Conservation (phyloP, 306 rosid species). For the Fragaria vesca region DNA sequence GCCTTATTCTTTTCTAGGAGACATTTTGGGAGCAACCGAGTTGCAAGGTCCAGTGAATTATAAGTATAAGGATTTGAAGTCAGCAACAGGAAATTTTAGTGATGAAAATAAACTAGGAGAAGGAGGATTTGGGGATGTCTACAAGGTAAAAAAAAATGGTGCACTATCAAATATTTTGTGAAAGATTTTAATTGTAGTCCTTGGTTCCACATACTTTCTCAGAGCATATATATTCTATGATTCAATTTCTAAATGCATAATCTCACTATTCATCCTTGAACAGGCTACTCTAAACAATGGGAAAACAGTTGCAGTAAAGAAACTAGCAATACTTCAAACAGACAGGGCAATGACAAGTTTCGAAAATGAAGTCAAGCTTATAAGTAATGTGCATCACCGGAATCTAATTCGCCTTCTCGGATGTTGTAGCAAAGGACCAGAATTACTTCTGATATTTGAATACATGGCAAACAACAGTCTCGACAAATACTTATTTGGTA, state of each 20-base stretch:
- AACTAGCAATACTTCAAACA: constrained; percentile 41
- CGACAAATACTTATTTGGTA: constrained; percentile 74
- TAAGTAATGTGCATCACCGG: constrained; percentile 71
- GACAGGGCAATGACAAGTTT: constrained; percentile 47
- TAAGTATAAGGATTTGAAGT: constrained; percentile 53
- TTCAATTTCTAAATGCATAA: neutral
- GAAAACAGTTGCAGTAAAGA: constrained; percentile 67
- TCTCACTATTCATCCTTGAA: neutral
- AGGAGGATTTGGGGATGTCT: constrained; percentile 76
- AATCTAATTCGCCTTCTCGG: constrained; percentile 72
- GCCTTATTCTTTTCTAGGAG: constrained; percentile 34
- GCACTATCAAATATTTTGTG: neutral
- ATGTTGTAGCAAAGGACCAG: constrained; percentile 58
- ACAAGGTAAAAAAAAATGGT: constrained; percentile 43
- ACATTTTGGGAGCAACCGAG: constrained; percentile 62
- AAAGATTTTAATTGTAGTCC: neutral
- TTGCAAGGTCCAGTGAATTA: constrained; percentile 58
- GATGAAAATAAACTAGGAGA: constrained; percentile 64
- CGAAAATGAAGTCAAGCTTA: constrained; percentile 65
- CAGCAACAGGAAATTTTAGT: constrained; percentile 56
- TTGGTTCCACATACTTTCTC: neutral
- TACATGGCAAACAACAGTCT: constrained; percentile 65
- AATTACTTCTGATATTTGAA: constrained; percentile 67
- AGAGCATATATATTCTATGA: neutral
- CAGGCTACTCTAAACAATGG: constrained; percentile 72